These are phyloP conservation scores for Beauveria rudraprayagi DNA, from an alignment of 2,329 filamentous ascomycete species.

Conservation along the genomic window DNA sequence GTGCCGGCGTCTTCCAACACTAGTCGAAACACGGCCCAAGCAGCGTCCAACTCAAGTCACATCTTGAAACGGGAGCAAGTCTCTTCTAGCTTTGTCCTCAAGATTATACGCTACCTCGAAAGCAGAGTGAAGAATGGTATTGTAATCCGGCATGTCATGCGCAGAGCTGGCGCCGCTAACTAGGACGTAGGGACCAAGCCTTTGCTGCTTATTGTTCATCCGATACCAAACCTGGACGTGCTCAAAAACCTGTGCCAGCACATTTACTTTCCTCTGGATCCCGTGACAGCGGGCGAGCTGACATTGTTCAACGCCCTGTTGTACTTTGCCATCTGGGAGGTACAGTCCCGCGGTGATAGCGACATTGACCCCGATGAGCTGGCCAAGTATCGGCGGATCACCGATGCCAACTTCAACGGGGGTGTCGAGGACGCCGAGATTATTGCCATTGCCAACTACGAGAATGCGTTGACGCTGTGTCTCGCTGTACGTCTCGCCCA, in stretches of 20 bases:
- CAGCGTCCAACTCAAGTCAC: neutral
- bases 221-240: conserved; percentile 12
- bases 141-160: no score
- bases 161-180: neutral
- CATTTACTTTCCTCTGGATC: conserved; percentile 16
- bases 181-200: neutral
- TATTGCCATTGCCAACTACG: conserved; percentile 13
- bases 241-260: conserved; percentile 14
- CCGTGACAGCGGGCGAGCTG: conserved; percentile 13
- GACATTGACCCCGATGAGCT: conserved; percentile 12
- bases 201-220: conserved; percentile 14
- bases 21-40: neutral
- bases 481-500: conserved; percentile 11
- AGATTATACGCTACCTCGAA: conserved; percentile 6
- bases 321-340: conserved; percentile 14
- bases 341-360: conserved; percentile 9
- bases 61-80: conserved; percentile 1
- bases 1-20: neutral
- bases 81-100: conserved; percentile 7
- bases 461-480: conserved; percentile 13
- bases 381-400: conserved; percentile 6
- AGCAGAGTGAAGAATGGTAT: neutral
- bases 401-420: conserved; percentile 13
- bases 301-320: conserved; percentile 14
- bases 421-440: conserved; percentile 13